Conservation (phyloP, 208 protist genomes). For the Porcisia hertigi region DNA sequence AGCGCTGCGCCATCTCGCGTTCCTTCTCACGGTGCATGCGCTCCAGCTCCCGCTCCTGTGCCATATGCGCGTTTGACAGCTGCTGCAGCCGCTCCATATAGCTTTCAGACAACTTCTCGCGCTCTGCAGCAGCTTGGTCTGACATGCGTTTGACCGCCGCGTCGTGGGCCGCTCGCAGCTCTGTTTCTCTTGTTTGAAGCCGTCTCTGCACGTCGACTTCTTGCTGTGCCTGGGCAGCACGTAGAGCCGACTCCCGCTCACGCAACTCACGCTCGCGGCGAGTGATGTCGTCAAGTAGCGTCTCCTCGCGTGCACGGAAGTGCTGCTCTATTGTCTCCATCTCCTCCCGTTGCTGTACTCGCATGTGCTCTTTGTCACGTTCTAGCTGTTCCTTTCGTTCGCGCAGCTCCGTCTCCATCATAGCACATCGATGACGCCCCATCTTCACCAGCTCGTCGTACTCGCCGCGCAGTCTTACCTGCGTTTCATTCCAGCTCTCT, state of each 20-base stretch:
- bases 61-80: slow-evolving; percentile 58
- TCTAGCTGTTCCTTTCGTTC: slow-evolving; percentile 35
- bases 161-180: slow-evolving; percentile 55
- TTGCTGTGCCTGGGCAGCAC: slow-evolving; percentile 31
- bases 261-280: slow-evolving; percentile 52
- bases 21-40: slow-evolving; percentile 74
- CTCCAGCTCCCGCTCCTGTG: slow-evolving; percentile 61
- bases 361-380: slow-evolving; percentile 46
- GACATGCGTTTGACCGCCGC: slow-evolving; percentile 43
- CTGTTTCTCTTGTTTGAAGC: slow-evolving; percentile 44
- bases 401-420: slow-evolving; percentile 46
- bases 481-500: slow-evolving; percentile 38
- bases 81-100: slow-evolving; percentile 64
- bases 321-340: slow-evolving; percentile 26
- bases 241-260: slow-evolving; percentile 50
- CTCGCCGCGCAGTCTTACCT: slow-evolving; percentile 32
- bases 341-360: slow-evolving; percentile 33
- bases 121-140: slow-evolving; percentile 41
- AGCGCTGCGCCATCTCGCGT: slow-evolving; percentile 43
- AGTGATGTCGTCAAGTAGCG: slow-evolving; percentile 46
- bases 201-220: slow-evolving; percentile 42
- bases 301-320: slow-evolving; percentile 51
- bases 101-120: slow-evolving; percentile 40
- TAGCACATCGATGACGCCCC: slow-evolving; percentile 27
- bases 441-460: slow-evolving; percentile 37